phyloP scores from a whole-genome alignment of 306 rosid species.

The Elaeagnus macrophylla region DNA sequence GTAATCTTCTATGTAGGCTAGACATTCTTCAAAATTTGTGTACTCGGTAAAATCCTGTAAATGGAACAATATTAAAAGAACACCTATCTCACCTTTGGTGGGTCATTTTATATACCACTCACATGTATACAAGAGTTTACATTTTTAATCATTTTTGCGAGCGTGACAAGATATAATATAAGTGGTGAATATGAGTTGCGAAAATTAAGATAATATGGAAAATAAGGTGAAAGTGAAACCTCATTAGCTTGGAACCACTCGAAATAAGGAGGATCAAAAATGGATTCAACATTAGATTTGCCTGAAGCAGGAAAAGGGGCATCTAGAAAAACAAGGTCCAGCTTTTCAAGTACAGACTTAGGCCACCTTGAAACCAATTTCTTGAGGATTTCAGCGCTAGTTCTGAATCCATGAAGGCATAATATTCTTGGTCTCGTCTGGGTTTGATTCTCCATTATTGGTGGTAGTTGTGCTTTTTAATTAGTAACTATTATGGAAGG shows the following conservation, averaged over 20 bases:
- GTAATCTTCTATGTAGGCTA: constrained; percentile 35
- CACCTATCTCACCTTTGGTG: background rate
- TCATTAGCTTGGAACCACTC: constrained; percentile 50
- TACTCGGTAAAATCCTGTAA: constrained; percentile 24
- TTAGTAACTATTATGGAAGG: too few species aligned
- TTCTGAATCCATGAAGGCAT: constrained; percentile 50
- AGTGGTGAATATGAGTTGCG: too few species aligned
- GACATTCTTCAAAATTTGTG: constrained; percentile 33
- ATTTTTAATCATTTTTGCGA: too few species aligned
- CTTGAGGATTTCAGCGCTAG: constrained; percentile 37
- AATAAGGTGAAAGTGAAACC: constrained; percentile 18
- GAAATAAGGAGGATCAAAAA: constrained; percentile 40
- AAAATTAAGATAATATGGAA: background rate
- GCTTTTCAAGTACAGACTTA: constrained; percentile 19
- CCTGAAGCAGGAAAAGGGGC: constrained; percentile 34
- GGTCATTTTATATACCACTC: background rate
- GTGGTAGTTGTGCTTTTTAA: too few species aligned
- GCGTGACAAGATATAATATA: too few species aligned
- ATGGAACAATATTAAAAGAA: background rate
- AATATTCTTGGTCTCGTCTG: constrained; percentile 32
- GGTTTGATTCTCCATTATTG: constrained; percentile 22
- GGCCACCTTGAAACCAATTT: constrained; percentile 26
- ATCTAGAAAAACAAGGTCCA: constrained; percentile 40
- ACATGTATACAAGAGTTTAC: too few species aligned
- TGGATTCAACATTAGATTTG: constrained; percentile 28